phyloP scores from a whole-genome alignment of 306 rosid species.

The Echinosophora koreensis region DNA sequence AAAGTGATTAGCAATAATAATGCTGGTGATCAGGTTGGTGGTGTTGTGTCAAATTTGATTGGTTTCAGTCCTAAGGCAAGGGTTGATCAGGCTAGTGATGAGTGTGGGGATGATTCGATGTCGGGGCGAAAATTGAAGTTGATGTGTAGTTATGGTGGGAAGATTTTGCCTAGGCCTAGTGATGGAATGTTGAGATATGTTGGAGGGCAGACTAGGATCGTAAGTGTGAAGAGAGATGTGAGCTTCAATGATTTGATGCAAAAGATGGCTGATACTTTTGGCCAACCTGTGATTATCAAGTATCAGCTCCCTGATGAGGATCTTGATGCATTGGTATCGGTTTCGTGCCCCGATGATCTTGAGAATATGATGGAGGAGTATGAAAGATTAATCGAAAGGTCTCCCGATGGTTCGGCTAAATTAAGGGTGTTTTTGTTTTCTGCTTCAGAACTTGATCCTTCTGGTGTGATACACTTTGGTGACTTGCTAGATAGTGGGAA shows the following conservation, averaged over 20 bases:
- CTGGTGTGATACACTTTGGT: conserved; percentile 57
- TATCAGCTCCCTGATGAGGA: conserved; percentile 98
- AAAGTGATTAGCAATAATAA: conserved; percentile 50
- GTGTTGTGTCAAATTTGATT: conserved; percentile 43
- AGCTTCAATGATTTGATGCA: conserved; percentile 71
- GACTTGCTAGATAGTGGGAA: conserved; percentile 70
- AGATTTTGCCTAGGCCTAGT: conserved; percentile 87
- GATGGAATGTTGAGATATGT: conserved; percentile 95
- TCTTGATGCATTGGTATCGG: conserved; percentile 92
- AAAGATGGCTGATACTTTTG: conserved; percentile 75
- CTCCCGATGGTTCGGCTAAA: conserved; percentile 80
- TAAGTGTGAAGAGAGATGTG: conserved; percentile 76
- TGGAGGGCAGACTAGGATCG: conserved; percentile 91
- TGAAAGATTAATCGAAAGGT: conserved; percentile 77
- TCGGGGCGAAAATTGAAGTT: conserved; percentile 72
- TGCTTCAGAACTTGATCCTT: conserved; percentile 74
- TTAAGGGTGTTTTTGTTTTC: conserved; percentile 83
- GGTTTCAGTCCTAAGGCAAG: conserved; percentile 45
- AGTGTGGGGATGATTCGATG: conserved; percentile 69
- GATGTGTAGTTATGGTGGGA: conserved; percentile 91
- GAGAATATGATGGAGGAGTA: conserved; percentile 97
- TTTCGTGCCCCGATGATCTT: conserved; percentile 91
- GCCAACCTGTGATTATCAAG: conserved; percentile 82
- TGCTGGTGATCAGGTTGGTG: conserved; percentile 51
- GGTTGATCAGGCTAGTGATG: conserved; percentile 68